A percentile compares a stretch with the other conserved stretches of the same genome.
Conservation (phyloP, 495 filamentous ascomycete genomes). For the Annulohypoxylon bovei region DNA sequence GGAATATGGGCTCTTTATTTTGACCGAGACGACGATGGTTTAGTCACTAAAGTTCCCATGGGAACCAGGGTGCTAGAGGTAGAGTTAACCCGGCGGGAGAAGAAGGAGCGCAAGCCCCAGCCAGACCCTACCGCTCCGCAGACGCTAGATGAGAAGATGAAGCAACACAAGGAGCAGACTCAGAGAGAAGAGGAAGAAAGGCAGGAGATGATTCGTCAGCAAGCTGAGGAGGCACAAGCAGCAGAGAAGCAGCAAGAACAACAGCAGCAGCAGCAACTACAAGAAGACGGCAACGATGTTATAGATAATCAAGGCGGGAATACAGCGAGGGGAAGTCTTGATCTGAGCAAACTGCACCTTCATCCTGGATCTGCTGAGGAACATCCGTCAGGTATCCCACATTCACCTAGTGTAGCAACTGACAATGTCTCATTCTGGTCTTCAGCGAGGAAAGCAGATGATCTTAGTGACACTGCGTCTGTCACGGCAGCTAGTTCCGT, state of each 20-base stretch:
- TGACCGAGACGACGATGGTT: constrained; percentile 56
- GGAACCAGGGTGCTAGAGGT: constrained; percentile 50
- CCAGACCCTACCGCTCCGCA: constrained; percentile 38
- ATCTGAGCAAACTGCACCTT: constrained; percentile 36
- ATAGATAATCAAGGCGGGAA: constrained; percentile 2
- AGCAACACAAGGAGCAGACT: constrained; percentile 42
- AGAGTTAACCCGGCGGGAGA: constrained; percentile 52
- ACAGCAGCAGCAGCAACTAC: neutral
- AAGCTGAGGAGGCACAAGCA: neutral
- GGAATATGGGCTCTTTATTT: constrained; percentile 58
- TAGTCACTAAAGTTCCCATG: constrained; percentile 49
- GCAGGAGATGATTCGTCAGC: constrained; percentile 24
- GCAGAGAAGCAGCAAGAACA: constrained; percentile 14
- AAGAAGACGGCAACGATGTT: neutral
- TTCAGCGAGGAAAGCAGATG: constrained; percentile 32
- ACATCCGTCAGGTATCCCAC: constrained; percentile 10
- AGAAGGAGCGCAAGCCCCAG: constrained; percentile 48
- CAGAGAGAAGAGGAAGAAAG: constrained; percentile 37
- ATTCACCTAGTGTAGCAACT: constrained; percentile 40
- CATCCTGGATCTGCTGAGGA: neutral
- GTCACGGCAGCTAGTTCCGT: constrained; percentile 44
- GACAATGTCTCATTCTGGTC: constrained; percentile 47
- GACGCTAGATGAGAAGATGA: constrained; percentile 47
- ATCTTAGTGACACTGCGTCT: constrained; percentile 33
- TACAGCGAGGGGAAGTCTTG: constrained; percentile 4